phyloP scores from a whole-genome alignment of 768 basidiomycete species.

The Pholiota molesta region DNA sequence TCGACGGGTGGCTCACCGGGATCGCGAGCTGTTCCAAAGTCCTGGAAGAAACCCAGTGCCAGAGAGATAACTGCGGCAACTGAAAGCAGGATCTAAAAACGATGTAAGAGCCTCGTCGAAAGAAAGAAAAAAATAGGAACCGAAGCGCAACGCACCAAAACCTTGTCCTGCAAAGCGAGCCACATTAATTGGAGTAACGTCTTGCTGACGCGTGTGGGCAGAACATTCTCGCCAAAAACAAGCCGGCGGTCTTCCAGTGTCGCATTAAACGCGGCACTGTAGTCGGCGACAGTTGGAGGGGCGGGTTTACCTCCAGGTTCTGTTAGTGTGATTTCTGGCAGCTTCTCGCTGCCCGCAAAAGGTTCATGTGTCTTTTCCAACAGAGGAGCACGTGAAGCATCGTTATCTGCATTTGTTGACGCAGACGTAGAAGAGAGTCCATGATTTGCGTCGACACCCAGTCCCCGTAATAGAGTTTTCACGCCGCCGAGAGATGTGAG shows the following conservation, averaged over 20 bases:
- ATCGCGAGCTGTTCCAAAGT: constrained; percentile 72
- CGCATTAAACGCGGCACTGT: constrained; percentile 35
- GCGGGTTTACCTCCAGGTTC: constrained; percentile 37
- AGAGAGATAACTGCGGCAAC: constrained; percentile 93
- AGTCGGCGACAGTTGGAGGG: constrained; percentile 21
- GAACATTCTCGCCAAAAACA: constrained; percentile 75
- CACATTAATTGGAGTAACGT: constrained; percentile 79
- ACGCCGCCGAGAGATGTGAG: constrained; percentile 76
- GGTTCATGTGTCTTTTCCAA: constrained; percentile 23
- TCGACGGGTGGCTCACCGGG: constrained; percentile 79
- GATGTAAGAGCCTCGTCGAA: constrained; percentile 4
- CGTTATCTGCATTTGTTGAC: constrained; percentile 22
- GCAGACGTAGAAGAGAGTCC: constrained; percentile 42
- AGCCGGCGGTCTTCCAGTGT: constrained; percentile 61
- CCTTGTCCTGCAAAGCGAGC: constrained; percentile 88
- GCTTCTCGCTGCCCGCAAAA: constrained; percentile 15
- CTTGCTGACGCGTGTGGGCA: constrained; percentile 73
- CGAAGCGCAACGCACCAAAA: constrained; percentile 60
- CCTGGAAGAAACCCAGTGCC: constrained; percentile 92
- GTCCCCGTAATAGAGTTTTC: constrained; percentile 63
- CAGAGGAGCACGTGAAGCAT: constrained; percentile 32
- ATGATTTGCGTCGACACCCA: constrained; percentile 64
- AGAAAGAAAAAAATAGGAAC: constrained; percentile 2
- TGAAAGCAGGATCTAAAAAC: constrained; percentile 75
- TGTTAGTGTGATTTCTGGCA: constrained; percentile 42